Conservation (phyloP, 73 alveolate genomes). For the Stentor roeselii region DNA sequence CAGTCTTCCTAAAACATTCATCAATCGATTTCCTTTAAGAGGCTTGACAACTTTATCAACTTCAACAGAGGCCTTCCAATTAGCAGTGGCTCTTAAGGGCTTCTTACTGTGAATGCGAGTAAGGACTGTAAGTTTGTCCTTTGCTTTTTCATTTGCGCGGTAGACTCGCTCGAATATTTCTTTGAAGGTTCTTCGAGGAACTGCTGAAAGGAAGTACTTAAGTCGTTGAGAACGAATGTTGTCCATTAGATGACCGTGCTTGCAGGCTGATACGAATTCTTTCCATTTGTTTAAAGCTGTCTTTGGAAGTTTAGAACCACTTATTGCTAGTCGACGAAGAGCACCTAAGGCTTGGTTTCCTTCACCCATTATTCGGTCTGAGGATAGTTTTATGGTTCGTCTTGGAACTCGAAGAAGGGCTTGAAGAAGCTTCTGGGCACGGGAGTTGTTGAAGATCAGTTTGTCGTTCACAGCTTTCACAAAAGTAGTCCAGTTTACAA, state of each 20-base stretch:
- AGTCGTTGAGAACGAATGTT: background rate
- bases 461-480: background rate
- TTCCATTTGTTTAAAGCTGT: conserved; percentile 1
- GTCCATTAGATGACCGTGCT: background rate
- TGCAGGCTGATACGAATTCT: conserved; percentile 2
- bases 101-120: background rate
- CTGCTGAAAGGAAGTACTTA: background rate
- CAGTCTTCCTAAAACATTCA: background rate
- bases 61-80: background rate
- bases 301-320: background rate
- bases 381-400: background rate
- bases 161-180: background rate
- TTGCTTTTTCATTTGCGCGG: background rate
- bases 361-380: background rate
- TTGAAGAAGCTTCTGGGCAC: background rate
- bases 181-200: background rate
- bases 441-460: background rate
- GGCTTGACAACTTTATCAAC: background rate
- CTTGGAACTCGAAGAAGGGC: background rate
- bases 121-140: background rate
- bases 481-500: background rate
- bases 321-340: background rate
- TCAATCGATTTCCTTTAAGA: background rate
- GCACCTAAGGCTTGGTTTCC: background rate
- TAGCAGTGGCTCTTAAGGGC: background rate